These are phyloP conservation scores for Stevia rebaudiana DNA, from an alignment of 140 eudicot genomes.

Conservation along the genomic window DNA sequence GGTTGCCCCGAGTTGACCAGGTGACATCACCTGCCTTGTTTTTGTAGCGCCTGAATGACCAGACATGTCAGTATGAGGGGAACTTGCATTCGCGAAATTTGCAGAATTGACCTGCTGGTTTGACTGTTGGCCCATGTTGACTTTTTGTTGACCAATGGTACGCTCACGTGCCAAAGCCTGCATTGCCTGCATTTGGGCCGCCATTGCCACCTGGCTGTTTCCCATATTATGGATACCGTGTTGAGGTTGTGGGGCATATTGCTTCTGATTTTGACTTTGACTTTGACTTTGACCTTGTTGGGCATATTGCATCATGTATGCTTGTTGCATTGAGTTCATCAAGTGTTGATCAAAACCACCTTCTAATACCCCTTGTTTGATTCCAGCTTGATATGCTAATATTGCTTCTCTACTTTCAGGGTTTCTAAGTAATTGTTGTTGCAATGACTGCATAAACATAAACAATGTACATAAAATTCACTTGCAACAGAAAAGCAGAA, in stretches of 20 bases:
- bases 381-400: slow-evolving; percentile 71
- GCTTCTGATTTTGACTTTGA: slow-evolving; percentile 50
- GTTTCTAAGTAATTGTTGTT: slow-evolving; percentile 72
- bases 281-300: slow-evolving; percentile 51
- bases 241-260: slow-evolving; percentile 46
- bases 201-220: slow-evolving; percentile 41
- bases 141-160: slow-evolving; percentile 58
- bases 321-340: slow-evolving; percentile 75
- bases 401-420: slow-evolving; percentile 83
- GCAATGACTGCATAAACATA: slow-evolving; percentile 58
- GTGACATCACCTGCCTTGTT: slow-evolving; percentile 52
- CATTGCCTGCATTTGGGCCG: slow-evolving; percentile 86
- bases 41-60: slow-evolving; percentile 76
- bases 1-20: slow-evolving; percentile 40
- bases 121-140: slow-evolving; percentile 37
- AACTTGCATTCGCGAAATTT: slow-evolving; percentile 47
- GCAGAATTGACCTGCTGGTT: slow-evolving; percentile 46
- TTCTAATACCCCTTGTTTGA: slow-evolving; percentile 60
- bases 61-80: slow-evolving; percentile 68
- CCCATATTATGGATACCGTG: slow-evolving; percentile 51
- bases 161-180: slow-evolving; percentile 88
- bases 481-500: not conserved
- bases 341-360: slow-evolving; percentile 62
- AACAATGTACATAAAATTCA: slow-evolving; percentile 9
- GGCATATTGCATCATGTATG: slow-evolving; percentile 67